phyloP scores from a whole-genome alignment of 1,284 basidiomycete species.

The Anthracocystis panici-leucophaei region DNA sequence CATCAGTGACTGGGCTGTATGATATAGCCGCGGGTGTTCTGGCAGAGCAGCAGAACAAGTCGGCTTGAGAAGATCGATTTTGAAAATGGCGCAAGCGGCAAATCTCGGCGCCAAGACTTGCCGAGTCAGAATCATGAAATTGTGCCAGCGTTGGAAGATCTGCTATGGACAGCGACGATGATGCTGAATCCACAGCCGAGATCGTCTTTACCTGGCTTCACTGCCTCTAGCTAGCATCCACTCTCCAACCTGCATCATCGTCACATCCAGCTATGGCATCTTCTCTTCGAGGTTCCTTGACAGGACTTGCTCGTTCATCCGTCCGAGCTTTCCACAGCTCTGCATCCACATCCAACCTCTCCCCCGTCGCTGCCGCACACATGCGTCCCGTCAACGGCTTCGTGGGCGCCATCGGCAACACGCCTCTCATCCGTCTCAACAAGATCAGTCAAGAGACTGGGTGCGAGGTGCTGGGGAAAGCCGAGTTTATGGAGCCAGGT shows the following conservation, averaged over 20 bases:
- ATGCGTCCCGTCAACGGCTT: constrained; percentile 76
- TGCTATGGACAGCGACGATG: too few relatives aligned
- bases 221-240: too few relatives aligned
- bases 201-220: too few relatives aligned
- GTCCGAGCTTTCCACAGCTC: constrained; percentile 35
- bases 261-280: constrained; percentile 20
- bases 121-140: not conserved
- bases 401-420: constrained; percentile 90
- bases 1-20: not conserved
- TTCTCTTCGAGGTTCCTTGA: constrained; percentile 24
- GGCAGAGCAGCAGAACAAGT: not conserved
- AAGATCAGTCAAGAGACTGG: constrained; percentile 87
- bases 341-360: constrained; percentile 31
- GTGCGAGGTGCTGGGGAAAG: constrained; percentile 91
- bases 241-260: not conserved
- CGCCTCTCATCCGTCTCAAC: constrained; percentile 78
- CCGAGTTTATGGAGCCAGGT: constrained; percentile 98
- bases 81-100: constrained; percentile 9
- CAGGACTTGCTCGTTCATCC: constrained; percentile 28
- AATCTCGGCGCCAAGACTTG: constrained; percentile 4
- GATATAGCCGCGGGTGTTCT: not conserved
- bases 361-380: constrained; percentile 57
- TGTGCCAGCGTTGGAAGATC: not conserved
- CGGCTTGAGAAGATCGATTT: not conserved
- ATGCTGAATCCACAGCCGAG: too few relatives aligned